Percentiles rank a stretch among this genome's conserved stretches.
Conservation (phyloP, 805 yeast species). For the Brettanomyces anomalus region DNA sequence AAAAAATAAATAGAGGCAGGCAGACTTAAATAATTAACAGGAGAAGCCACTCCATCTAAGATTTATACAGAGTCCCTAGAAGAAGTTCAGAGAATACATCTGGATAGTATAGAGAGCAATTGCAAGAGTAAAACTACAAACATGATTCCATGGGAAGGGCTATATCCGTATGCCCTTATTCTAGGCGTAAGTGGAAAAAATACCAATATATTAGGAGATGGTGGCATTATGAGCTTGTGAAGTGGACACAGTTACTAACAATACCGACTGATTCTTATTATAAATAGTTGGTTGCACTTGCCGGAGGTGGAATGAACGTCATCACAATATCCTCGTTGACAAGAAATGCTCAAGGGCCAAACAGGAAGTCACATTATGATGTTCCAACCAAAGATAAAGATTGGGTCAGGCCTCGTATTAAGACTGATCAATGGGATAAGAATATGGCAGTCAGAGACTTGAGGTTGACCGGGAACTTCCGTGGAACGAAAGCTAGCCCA, state of each 20-base stretch:
- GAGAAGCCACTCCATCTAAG: too few species aligned
- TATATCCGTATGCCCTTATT: slow-evolving; percentile 53
- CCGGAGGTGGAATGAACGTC: slow-evolving; percentile 41
- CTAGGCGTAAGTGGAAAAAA: slow-evolving; percentile 32
- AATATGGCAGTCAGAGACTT: slow-evolving; percentile 62
- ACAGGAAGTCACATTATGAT: slow-evolving; percentile 27
- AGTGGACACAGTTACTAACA: neutral
- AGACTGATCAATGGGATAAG: slow-evolving; percentile 47
- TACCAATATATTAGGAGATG: too few species aligned
- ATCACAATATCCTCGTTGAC: slow-evolving; percentile 23
- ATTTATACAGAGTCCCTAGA: too few species aligned
- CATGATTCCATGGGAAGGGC: slow-evolving; percentile 65
- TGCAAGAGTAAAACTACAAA: slow-evolving; percentile 1
- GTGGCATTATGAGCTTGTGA: too few species aligned
- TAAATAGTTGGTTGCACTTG: slow-evolving; percentile 37
- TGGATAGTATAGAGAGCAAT: too few species aligned
- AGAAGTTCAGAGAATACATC: too few species aligned
- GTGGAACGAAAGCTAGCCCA: slow-evolving; percentile 61
- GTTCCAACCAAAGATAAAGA: slow-evolving; percentile 36
- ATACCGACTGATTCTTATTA: neutral
- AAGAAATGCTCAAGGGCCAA: slow-evolving; percentile 26
- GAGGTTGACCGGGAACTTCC: slow-evolving; percentile 62
- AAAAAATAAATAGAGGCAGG: too few species aligned
- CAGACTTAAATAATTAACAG: too few species aligned
- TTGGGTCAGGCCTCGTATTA: slow-evolving; percentile 44